Percentiles rank a stretch among this genome's conserved stretches.
Evolutionary conservation across 306 rosid genomes (phyloP).

Genomic region (Vicia faba): DNA sequence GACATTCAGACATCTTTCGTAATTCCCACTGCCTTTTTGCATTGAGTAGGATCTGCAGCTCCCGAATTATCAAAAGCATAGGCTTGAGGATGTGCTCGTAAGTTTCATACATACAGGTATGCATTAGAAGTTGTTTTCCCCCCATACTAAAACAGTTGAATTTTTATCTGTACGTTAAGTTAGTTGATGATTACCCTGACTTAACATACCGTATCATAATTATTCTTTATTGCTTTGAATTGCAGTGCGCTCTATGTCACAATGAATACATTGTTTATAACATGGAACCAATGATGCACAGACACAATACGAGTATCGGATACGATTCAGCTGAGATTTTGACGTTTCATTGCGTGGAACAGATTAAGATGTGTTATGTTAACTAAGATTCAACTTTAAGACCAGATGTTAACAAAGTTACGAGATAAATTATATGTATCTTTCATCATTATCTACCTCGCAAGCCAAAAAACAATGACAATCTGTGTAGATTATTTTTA

Average conservation of each 20-base stretch:
- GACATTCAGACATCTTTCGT: too few relatives aligned
- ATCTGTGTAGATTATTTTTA: slow-evolving; percentile 12
- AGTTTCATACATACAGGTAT: too few relatives aligned
- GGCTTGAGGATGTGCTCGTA: too few relatives aligned
- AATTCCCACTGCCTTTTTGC: too few relatives aligned
- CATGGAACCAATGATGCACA: slow-evolving; percentile 57
- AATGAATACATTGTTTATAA: slow-evolving; percentile 93
- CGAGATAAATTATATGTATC: slow-evolving; percentile 3
- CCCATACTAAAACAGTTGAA: too few relatives aligned
- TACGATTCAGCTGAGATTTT: too few relatives aligned
- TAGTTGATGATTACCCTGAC: not conserved
- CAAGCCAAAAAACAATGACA: slow-evolving; percentile 17
- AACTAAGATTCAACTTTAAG: slow-evolving; percentile 70
- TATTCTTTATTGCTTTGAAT: slow-evolving; percentile 26
- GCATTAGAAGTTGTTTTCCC: too few relatives aligned
- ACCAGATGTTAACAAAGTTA: slow-evolving; percentile 29
- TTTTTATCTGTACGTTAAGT: too few relatives aligned
- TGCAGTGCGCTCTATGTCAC: slow-evolving; percentile 70
- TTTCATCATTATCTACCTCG: slow-evolving; percentile 21
- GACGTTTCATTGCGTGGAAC: slow-evolving; percentile 45
- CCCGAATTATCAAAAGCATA: too few relatives aligned
- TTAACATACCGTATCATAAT: slow-evolving; percentile 2
- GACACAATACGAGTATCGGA: too few relatives aligned
- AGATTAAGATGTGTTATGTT: slow-evolving; percentile 85
- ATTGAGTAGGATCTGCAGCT: too few relatives aligned